Evolutionary conservation across 2,329 filamentous ascomycete species (phyloP).

Genomic region (Aspergillus sojae): DNA sequence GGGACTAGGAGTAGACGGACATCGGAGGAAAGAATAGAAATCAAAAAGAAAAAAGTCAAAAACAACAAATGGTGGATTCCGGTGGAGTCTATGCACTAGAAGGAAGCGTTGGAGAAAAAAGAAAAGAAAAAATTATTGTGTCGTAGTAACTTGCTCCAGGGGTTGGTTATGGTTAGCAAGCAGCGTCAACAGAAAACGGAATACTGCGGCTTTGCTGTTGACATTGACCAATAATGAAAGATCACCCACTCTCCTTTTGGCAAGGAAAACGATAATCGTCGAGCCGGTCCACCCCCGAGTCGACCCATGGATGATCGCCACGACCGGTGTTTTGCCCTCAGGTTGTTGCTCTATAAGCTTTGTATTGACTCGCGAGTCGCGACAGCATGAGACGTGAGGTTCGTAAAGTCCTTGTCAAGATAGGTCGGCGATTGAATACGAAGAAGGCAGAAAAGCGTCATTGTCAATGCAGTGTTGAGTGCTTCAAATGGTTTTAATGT

Average conservation of each 20-base stretch:
- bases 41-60: not conserved
- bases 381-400: slow-evolving; percentile 10
- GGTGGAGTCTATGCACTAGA: slow-evolving; percentile 7
- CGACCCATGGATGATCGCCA: slow-evolving; percentile 23
- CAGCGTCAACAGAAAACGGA: slow-evolving; percentile 1
- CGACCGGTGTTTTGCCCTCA: slow-evolving; percentile 19
- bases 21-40: not conserved
- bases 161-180: slow-evolving; percentile 5
- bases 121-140: not conserved
- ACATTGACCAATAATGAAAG: slow-evolving; percentile 10
- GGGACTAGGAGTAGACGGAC: not conserved
- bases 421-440: not conserved
- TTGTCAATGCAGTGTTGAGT: not conserved
- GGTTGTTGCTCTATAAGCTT: slow-evolving; percentile 7
- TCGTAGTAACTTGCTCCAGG: slow-evolving; percentile 3
- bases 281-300: slow-evolving; percentile 13
- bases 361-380: slow-evolving; percentile 10
- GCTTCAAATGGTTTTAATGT: not conserved
- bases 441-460: not conserved
- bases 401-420: not conserved
- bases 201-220: slow-evolving; percentile 1
- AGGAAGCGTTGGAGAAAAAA: slow-evolving; percentile 1
- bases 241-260: slow-evolving; percentile 4
- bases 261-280: slow-evolving; percentile 14
- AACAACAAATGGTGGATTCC: slow-evolving; percentile 3